A percentile compares a stretch with the other conserved stretches of the same genome.
Evolutionary conservation across 352 stramenopile species (phyloP).

Genomic region (Phytophthora brassicae): DNA sequence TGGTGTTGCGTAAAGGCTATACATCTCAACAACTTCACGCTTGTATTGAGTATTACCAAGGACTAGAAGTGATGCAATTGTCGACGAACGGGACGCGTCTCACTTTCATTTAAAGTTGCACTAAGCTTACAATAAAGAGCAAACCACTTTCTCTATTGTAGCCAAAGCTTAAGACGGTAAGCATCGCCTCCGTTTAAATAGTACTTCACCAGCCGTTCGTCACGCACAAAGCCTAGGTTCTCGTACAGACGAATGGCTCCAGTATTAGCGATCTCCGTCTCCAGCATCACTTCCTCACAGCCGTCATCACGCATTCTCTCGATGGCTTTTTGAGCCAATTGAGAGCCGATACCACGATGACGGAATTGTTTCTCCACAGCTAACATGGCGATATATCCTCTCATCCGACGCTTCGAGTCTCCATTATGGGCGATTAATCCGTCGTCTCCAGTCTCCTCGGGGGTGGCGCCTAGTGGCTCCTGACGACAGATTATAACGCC

Average conservation of each 20-base stretch:
- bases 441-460: constrained; percentile 46
- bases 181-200: constrained; percentile 95
- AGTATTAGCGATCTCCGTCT: constrained; percentile 93
- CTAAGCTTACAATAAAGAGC: neutral
- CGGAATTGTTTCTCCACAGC: constrained; percentile 90
- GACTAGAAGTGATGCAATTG: constrained; percentile 83
- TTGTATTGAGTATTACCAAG: constrained; percentile 95
- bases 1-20: constrained; percentile 96
- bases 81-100: constrained; percentile 75
- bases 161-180: constrained; percentile 92
- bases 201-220: constrained; percentile 93
- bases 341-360: constrained; percentile 90
- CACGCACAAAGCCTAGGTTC: constrained; percentile 92
- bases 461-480: constrained; percentile 72
- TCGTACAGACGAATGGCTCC: constrained; percentile 92
- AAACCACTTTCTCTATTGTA: constrained; percentile 42
- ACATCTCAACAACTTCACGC: constrained; percentile 93
- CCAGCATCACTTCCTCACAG: constrained; percentile 91
- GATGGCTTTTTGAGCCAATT: constrained; percentile 87
- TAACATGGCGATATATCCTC: constrained; percentile 96
- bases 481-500: constrained; percentile 93
- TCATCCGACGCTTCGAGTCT: constrained; percentile 43
- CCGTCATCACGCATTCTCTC: constrained; percentile 81
- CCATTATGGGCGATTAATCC: constrained; percentile 13
- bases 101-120: constrained; percentile 56